Base-by-base conservation (phyloP, 495 filamentous ascomycete species). In the Hapsidospora chrysogenum region DNA sequence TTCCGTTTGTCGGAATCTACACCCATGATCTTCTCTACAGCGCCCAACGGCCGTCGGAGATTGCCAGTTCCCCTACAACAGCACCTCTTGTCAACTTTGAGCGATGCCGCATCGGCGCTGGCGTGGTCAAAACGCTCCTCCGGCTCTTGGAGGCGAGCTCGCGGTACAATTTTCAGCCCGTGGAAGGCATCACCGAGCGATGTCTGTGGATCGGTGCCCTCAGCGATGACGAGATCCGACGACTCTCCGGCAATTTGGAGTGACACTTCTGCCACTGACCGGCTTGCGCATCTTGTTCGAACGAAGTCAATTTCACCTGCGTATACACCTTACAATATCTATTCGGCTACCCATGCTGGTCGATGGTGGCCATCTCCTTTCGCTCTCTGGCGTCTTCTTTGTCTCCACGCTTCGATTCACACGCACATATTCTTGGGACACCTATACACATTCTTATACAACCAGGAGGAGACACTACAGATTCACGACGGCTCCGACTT, bases 11-110 rank as follows among this genome's bases (percentile, higher is more conserved):
- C 48, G 89, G 84, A 59, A 75, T 69, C 31, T 97, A 96, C 53
- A 87, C 86, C 4, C 86, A 94, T 46, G 92, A 99, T 46, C 67
- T 99, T n/a, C 82, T 93, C 22, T 92, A 85, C 56, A 99, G 96
- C 51, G 74, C 82, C 0, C 85, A 95, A 53, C 79, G 92, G 46
- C 86, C 87, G 11, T 64, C 66, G 13, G 64, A 74, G 51, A 66
- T 79, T 63, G 78, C 48, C 37, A 79, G 59, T 41, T 63, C 70
- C 15, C 69, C 71, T 35, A 70, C 69, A 10, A 68, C 66, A 11
- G 80, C 84, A 42, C 72, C 81, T 18, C 58, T 99, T 33, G 73
- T 96, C 40, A 99, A 99, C 51, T 96, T 96, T 51, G 92, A 96
- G 56, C 75, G 85, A 37, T 87, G 85, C 50, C 80, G 87, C 18